Conservation (phyloP, 495 filamentous ascomycete species). For the Penicillium turbatum region DNA sequence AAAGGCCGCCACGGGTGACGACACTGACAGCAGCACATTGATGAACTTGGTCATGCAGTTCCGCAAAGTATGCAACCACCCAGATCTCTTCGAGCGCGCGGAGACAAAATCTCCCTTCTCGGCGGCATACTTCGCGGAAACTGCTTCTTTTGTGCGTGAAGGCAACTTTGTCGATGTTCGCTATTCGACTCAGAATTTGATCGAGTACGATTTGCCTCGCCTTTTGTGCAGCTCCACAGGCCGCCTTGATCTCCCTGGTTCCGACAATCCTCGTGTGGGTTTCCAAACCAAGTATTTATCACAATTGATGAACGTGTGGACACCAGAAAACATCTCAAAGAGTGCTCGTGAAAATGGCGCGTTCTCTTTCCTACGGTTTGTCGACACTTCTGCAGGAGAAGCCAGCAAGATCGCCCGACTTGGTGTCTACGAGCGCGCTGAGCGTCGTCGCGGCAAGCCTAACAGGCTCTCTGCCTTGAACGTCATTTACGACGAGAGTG, state of each 20-base stretch:
- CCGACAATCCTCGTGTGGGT: constrained; percentile 68
- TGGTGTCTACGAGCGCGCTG: constrained; percentile 60
- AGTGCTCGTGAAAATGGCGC: constrained; percentile 51
- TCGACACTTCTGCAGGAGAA: constrained; percentile 71
- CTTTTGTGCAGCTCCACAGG: constrained; percentile 73
- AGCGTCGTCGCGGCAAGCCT: constrained; percentile 44
- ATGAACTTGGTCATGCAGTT: constrained; percentile 99
- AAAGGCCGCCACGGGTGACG: constrained; percentile 91
- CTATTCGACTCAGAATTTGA: constrained; percentile 82
- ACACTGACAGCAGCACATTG: constrained; percentile 87
- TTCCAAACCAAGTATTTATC: constrained; percentile 69
- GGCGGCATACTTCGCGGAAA: constrained; percentile 81
- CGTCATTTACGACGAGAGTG: constrained; percentile 56
- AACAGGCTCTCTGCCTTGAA: constrained; percentile 50
- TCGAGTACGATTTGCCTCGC: constrained; percentile 77
- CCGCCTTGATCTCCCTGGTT: constrained; percentile 69
- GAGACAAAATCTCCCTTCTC: constrained; percentile 86
- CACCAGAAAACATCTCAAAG: constrained; percentile 68
- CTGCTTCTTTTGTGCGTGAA: constrained; percentile 89
- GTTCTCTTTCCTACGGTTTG: constrained; percentile 90
- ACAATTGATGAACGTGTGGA: constrained; percentile 86
- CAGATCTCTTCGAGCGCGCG: constrained; percentile 92
- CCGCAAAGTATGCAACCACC: constrained; percentile 98
- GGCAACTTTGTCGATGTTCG: constrained; percentile 71
- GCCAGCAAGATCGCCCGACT: constrained; percentile 60